Percentiles rank a stretch among this genome's conserved stretches.
Conservation (phyloP, 371 early-diverging fungal genomes). For the Apophysomyces ossiformis region DNA sequence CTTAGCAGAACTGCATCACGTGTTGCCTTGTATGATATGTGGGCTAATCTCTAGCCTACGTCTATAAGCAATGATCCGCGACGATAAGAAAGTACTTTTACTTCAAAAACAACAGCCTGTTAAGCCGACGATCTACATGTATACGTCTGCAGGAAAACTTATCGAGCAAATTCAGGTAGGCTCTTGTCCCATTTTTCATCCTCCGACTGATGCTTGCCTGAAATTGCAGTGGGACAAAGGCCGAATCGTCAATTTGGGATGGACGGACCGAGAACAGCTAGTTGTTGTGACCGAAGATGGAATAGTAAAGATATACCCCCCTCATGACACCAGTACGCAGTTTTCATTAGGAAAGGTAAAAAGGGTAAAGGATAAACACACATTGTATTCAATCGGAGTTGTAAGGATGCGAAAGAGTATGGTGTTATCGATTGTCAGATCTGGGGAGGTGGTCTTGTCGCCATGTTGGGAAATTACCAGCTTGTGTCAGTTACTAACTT, state of each 20-base stretch:
- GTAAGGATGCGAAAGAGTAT: slow-evolving; percentile 78
- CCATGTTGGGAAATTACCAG: slow-evolving; percentile 80
- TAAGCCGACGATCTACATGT: slow-evolving; percentile 83
- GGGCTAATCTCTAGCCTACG: background rate
- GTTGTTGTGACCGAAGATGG: slow-evolving; percentile 91
- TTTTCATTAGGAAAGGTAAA: slow-evolving; percentile 84
- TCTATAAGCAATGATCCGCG: slow-evolving; percentile 79
- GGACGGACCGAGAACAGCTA: slow-evolving; percentile 87
- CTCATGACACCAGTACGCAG: slow-evolving; percentile 79
- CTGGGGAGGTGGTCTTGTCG: slow-evolving; percentile 90
- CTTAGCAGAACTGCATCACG: background rate
- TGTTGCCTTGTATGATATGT: background rate
- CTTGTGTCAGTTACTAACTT: slow-evolving; percentile 84
- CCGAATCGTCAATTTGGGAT: slow-evolving; percentile 87
- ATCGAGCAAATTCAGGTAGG: slow-evolving; percentile 84
- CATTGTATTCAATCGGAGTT: background rate
- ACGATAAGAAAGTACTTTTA: slow-evolving; percentile 80
- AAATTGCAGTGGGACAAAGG: slow-evolving; percentile 84
- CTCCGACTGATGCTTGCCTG: background rate
- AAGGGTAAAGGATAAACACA: background rate
- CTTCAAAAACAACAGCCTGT: slow-evolving; percentile 74
- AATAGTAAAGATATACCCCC: slow-evolving; percentile 79
- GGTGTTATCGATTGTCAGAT: slow-evolving; percentile 85
- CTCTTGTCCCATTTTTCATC: background rate
- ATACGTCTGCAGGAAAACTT: slow-evolving; percentile 83